Evolutionary conservation across 1,284 basidiomycete genomes (phyloP), one percentile per base, ranked within the genome.

Genomic region (Ganoderma leucocontextum): DNA sequence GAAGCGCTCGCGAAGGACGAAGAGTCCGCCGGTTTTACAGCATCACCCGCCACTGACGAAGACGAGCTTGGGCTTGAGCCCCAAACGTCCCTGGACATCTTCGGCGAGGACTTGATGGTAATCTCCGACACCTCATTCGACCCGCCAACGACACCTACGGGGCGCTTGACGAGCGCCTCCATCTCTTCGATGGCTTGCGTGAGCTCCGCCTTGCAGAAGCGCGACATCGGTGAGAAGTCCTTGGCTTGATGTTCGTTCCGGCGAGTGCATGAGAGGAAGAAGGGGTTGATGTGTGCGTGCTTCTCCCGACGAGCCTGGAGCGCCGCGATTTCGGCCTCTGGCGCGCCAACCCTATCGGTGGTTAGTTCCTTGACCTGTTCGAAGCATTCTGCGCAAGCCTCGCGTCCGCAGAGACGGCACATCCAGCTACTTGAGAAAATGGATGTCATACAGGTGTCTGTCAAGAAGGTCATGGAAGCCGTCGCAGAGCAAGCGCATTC

Each of bases 371-470:
- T 82, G 67, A 98, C 88, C 72, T 89, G 90, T 35, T 86, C 82
- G 76, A 89, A 94, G 78, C 97, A 98, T 65, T 94, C 91, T 0
- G 90, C 84, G 77, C 96, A 98, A 19, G 93, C 91, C 79, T 98
- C 97, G 17, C 95, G 89, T 1, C 95, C 96, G 78, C 96, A 98
- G n/a, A 87, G 78, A 10, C 89, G 85, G 79, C 96, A 98, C 86
- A 96, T 93, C 89, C 92, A 98, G 67, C 90, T 94, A 67, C 91
- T 91, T 7, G 92, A 92, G 79, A 98, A 97, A 68, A 98, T 90
- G 17, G 95, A 95, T 4, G 95, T 96, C 82, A 94, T 92, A 79
- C 97, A 98, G 2, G 93, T 95, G 80, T 98, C 95, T 95, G 75
- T 25, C 6, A 36, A 29, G 33, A 36, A 64, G 29, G 57, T 72